Conservation (phyloP, 345 rosid species). For the Salix caprea region DNA sequence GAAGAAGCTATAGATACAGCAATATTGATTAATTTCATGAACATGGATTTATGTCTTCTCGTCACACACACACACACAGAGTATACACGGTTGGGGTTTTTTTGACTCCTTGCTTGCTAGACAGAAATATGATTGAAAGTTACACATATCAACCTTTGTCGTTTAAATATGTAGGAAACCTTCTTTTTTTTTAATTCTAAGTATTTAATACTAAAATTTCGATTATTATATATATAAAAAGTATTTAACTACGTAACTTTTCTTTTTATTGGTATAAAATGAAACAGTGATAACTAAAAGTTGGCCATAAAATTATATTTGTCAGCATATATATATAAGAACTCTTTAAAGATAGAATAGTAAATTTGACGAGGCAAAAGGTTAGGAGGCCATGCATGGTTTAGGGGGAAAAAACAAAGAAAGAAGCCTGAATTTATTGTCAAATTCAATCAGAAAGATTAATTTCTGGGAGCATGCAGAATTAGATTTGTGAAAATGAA, state of each 20-base stretch:
- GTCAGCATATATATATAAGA: too few relatives aligned
- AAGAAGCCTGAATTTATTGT: neutral
- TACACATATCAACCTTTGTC: neutral
- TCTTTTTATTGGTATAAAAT: neutral
- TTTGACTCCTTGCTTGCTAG: neutral
- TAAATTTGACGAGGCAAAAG: neutral
- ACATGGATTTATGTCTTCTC: slow-evolving; percentile 13
- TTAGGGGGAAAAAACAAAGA: neutral
- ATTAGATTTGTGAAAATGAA: neutral
- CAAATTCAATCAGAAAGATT: neutral
- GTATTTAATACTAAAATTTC: too few relatives aligned
- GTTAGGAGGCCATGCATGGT: neutral
- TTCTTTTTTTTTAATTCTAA: neutral
- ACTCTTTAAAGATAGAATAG: too few relatives aligned
- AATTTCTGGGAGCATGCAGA: neutral
- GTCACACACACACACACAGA: too few relatives aligned
- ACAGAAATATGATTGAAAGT: neutral
- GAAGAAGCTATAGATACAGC: neutral
- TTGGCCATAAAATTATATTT: neutral
- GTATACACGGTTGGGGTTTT: neutral
- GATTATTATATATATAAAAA: too few relatives aligned
- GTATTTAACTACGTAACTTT: neutral
- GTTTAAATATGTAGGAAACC: neutral
- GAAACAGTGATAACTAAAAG: neutral
- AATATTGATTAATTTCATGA: slow-evolving; percentile 16